Percentiles rank a stretch among this genome's conserved stretches.
Evolutionary conservation across 257 asterid species (phyloP).

Genomic region (Apocynum venetum): DNA sequence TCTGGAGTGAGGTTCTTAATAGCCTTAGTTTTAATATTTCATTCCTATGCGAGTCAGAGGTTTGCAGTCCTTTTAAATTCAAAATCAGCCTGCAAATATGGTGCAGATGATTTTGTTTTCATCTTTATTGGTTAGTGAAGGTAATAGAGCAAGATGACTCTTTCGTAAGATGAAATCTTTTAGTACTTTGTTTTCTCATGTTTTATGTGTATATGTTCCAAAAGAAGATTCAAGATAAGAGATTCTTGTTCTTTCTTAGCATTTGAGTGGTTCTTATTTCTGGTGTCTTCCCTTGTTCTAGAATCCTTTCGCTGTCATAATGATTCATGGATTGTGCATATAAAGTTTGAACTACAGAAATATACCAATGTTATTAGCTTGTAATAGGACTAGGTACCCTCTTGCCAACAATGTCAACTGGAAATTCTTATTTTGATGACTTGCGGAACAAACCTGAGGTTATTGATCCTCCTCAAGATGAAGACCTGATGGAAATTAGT

Average conservation of each 20-base stretch:
- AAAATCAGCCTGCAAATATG: neutral
- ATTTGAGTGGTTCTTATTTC: neutral
- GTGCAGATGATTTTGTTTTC: neutral
- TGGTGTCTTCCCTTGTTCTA: neutral
- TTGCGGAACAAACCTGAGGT: constrained; percentile 36
- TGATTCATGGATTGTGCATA: neutral
- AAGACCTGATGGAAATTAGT: constrained; percentile 26
- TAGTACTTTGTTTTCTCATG: neutral
- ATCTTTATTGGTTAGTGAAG: neutral
- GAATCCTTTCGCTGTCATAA: neutral
- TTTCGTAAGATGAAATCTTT: neutral
- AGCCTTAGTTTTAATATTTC: neutral
- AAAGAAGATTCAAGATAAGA: neutral
- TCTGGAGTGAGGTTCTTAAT: neutral
- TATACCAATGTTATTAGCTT: neutral
- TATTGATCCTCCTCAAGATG: constrained; percentile 32
- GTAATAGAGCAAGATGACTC: neutral
- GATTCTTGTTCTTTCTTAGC: neutral
- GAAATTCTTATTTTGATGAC: constrained; percentile 33
- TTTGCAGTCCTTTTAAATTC: neutral
- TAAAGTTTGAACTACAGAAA: neutral
- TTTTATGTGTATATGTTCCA: neutral
- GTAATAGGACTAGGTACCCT: constrained; percentile 1
- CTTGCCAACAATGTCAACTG: constrained; percentile 26
- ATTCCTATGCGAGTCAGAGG: neutral